Percentiles rank a stretch among this genome's conserved stretches.
These are phyloP conservation scores for Arthonia radiata DNA, from an alignment of 495 filamentous ascomycete genomes.

Conservation along the genomic window DNA sequence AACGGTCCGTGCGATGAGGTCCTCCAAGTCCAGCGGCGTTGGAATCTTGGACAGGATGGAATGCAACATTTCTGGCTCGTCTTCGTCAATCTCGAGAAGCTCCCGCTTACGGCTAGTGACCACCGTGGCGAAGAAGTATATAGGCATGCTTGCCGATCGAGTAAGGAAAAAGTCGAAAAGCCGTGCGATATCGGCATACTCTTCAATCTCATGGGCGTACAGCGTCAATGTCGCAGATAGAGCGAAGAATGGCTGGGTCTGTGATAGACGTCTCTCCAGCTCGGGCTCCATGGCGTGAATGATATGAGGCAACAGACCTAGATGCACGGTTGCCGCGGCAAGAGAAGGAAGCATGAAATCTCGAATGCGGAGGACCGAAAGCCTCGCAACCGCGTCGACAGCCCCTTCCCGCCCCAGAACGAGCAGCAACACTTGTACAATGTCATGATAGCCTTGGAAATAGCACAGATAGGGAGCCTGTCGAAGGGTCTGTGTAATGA, in stretches of 20 bases:
- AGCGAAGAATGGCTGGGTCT: conserved; percentile 74
- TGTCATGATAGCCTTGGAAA: conserved; percentile 97
- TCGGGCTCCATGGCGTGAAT: conserved; percentile 39
- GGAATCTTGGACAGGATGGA: conserved; percentile 72
- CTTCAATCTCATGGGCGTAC: conserved; percentile 87
- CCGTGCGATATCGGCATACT: conserved; percentile 62
- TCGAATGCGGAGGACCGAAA: conserved; percentile 72
- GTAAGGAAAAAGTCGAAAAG: conserved; percentile 82
- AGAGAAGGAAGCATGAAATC: conserved; percentile 94
- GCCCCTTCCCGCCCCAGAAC: conserved; percentile 39
- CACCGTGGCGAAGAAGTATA: conserved; percentile 65
- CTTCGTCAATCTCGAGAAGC: conserved; percentile 50
- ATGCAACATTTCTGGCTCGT: conserved; percentile 90
- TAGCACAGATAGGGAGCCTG: conserved; percentile 72
- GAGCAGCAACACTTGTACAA: conserved; percentile 84
- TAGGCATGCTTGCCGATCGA: conserved; percentile 53
- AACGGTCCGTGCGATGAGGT: conserved; percentile 37
- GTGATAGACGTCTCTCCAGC: conserved; percentile 45
- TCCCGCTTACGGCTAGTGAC: conserved; percentile 36
- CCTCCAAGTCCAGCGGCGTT: conserved; percentile 58
- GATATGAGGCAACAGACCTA: conserved; percentile 63
- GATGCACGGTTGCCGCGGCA: conserved; percentile 53
- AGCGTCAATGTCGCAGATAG: conserved; percentile 73
- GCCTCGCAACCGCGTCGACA: conserved; percentile 34
- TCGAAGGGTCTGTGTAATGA: conserved; percentile 56